These are phyloP conservation scores for Populus euphratica DNA, from an alignment of 345 rosid genomes.

Conservation along the genomic window DNA sequence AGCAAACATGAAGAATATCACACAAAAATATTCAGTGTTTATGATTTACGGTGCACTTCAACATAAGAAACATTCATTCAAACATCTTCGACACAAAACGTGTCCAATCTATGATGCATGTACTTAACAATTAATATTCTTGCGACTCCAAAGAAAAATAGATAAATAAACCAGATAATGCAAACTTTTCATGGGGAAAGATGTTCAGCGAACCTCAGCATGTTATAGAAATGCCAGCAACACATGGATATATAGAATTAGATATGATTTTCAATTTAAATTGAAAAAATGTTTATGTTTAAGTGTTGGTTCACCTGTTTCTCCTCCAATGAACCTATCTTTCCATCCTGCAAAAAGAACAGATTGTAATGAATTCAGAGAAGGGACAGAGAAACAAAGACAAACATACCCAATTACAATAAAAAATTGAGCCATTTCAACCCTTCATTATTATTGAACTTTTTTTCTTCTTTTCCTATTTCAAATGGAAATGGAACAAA, in stretches of 20 bases:
- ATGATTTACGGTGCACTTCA: neutral
- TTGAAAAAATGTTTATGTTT: neutral
- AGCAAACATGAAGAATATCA: neutral
- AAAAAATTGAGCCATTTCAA: neutral
- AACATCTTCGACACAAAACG: neutral
- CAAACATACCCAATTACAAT: neutral
- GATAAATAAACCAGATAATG: neutral
- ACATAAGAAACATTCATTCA: neutral
- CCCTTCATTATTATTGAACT: neutral
- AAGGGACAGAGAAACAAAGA: neutral
- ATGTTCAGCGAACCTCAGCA: neutral
- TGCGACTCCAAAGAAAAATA: neutral
- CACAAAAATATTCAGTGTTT: neutral
- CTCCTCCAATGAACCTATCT: conserved; percentile 62
- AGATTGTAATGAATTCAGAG: neutral
- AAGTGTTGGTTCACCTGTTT: conserved; percentile 63
- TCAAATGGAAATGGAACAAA: neutral
- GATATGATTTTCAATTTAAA: neutral
- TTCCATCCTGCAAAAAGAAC: conserved; percentile 64
- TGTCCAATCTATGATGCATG: neutral
- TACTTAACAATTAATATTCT: neutral
- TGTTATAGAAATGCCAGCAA: neutral
- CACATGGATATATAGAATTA: neutral
- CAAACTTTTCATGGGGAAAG: neutral
- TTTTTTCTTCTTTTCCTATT: neutral